Evolutionary conservation across 257 asterid species (phyloP).

Genomic region (Penstemon davidsonii): DNA sequence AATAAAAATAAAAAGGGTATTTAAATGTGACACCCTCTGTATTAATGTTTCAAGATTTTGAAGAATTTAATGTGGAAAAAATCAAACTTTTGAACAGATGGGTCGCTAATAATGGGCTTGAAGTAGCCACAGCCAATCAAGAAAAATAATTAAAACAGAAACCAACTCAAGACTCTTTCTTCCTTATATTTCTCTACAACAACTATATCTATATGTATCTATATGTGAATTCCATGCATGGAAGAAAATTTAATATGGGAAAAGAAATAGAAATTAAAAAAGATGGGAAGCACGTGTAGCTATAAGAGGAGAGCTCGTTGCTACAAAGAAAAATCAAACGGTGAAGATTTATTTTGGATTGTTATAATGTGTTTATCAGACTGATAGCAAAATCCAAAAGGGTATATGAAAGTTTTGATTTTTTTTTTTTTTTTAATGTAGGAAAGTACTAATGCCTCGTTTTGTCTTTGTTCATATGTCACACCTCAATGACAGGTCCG

Average conservation of each 20-base stretch:
- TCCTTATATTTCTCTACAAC: slow-evolving; percentile 49
- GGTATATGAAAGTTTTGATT: slow-evolving; percentile 15
- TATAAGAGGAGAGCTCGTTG: slow-evolving; percentile 41
- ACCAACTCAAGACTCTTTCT: slow-evolving; percentile 56
- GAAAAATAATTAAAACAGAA: slow-evolving; percentile 48
- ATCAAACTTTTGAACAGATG: slow-evolving; percentile 43
- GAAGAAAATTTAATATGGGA: slow-evolving; percentile 42
- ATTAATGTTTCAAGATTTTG: slow-evolving; percentile 42
- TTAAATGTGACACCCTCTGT: slow-evolving; percentile 29
- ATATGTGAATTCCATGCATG: slow-evolving; percentile 81
- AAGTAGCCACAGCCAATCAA: slow-evolving; percentile 49
- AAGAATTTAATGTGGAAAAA: slow-evolving; percentile 43
- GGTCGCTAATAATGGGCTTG: slow-evolving; percentile 51
- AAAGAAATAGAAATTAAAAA: slow-evolving; percentile 13
- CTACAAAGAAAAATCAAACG: slow-evolving; percentile 34
- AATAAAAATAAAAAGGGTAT: slow-evolving; percentile 12
- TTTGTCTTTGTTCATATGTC: slow-evolving; percentile 28
- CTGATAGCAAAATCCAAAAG: not conserved
- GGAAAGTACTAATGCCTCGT: slow-evolving; percentile 1
- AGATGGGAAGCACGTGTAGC: slow-evolving; percentile 60
- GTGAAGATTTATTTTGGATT: slow-evolving; percentile 39
- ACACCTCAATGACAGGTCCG: slow-evolving; percentile 31
- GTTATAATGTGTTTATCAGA: slow-evolving; percentile 22
- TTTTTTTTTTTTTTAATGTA: not conserved
- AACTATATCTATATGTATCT: slow-evolving; percentile 26